Evolutionary conservation across 2,329 filamentous ascomycete genomes (phyloP).

Genomic region (Pseudocercospora fijiensis): DNA sequence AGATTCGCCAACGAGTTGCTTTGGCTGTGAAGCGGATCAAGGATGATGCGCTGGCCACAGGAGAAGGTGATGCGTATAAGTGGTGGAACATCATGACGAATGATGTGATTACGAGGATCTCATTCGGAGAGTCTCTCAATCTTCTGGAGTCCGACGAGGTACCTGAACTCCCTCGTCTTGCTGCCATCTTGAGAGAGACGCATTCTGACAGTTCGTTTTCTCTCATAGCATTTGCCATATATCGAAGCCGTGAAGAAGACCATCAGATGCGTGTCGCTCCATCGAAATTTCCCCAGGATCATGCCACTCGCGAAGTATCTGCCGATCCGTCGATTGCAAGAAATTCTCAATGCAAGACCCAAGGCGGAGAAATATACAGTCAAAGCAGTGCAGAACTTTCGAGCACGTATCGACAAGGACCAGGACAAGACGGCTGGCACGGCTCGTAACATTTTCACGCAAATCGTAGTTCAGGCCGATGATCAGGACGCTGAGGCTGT

Average conservation of each 20-base stretch:
- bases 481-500: conserved; percentile 18
- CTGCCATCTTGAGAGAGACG: background rate
- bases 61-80: conserved; percentile 40
- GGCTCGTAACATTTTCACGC: conserved; percentile 23
- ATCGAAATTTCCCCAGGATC: conserved; percentile 23
- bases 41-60: conserved; percentile 27
- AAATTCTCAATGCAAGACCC: conserved; percentile 20
- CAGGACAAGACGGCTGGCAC: conserved; percentile 2
- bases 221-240: conserved; percentile 17
- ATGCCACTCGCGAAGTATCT: conserved; percentile 22
- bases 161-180: background rate
- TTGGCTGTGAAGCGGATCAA: conserved; percentile 39
- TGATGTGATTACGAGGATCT: conserved; percentile 41
- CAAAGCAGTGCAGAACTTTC: conserved; percentile 24
- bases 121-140: conserved; percentile 42
- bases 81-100: conserved; percentile 44
- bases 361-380: conserved; percentile 23
- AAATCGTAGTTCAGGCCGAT: conserved; percentile 25
- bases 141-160: conserved; percentile 35
- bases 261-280: conserved; percentile 19
- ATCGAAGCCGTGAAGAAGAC: conserved; percentile 24
- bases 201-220: background rate
- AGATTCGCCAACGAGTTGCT: conserved; percentile 37
- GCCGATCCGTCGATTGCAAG: conserved; percentile 20
- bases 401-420: conserved; percentile 8